Evolutionary conservation across 495 filamentous ascomycete species (phyloP).

Genomic region (Podospora anserina): DNA sequence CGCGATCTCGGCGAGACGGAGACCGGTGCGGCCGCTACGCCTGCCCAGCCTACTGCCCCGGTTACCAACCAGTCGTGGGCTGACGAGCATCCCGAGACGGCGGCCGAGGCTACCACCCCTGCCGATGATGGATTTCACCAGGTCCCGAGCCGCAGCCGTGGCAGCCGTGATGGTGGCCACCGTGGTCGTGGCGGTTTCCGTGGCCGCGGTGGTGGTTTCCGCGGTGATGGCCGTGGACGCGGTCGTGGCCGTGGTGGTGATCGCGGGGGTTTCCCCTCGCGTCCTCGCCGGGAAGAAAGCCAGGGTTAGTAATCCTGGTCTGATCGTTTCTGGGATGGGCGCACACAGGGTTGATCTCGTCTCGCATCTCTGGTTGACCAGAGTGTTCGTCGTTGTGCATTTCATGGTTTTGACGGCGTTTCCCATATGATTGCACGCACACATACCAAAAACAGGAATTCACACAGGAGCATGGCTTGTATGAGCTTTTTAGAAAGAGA

Average conservation of each 20-base stretch:
- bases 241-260: conserved; percentile 33
- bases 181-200: conserved; percentile 54
- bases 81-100: conserved; percentile 25
- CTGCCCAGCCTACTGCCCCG: conserved; percentile 48
- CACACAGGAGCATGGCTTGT: not conserved
- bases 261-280: conserved; percentile 25
- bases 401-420: not conserved
- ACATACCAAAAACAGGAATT: not conserved
- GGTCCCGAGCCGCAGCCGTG: conserved; percentile 57
- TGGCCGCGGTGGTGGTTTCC: conserved; percentile 47
- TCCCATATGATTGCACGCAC: not conserved
- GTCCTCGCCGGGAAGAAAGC: conserved; percentile 26
- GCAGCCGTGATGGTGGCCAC: conserved; percentile 54
- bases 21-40: conserved; percentile 55
- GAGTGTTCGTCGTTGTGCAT: conserved; percentile 16
- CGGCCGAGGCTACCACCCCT: conserved; percentile 11
- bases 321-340: not conserved
- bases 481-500: not conserved
- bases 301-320: conserved; percentile 18
- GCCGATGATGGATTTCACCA: conserved; percentile 66
- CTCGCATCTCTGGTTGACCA: conserved; percentile 19
- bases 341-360: conserved; percentile 15
- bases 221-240: conserved; percentile 44
- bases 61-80: conserved; percentile 29
- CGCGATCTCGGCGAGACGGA: conserved; percentile 73